Evolutionary conservation across 2,329 filamentous ascomycete genomes (phyloP), one percentile per base, ranked within the genome.

Genomic region (Fusarium devonianum): DNA sequence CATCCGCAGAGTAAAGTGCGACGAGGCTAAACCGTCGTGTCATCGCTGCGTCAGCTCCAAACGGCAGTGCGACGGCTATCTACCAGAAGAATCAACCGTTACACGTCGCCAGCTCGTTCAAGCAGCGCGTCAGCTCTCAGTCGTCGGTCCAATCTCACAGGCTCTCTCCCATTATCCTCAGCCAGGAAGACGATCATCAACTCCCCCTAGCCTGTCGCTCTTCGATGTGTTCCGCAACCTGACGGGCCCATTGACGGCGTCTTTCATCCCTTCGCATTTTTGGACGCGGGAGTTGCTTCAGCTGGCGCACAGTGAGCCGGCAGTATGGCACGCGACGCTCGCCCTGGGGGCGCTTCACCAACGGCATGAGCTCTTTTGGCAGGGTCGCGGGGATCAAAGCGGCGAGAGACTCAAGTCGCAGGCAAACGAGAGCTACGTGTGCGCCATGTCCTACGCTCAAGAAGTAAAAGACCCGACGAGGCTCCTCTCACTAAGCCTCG

Each of bases 1-100:
- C 26, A 70, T 73, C 32, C 70, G 70, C 1, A 69, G 69, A 16
- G 66, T 73, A 3, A 72, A 71, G 34, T 73, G 71, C 46, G 71
- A 73, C 46, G 67, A 70, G 53, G 40, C 51, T 12, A 68, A 64
- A 26, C 71, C 71, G 0, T 36, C 37, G 2, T 73, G 71, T 43
- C 55, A 55, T 5, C 63, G 64, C 22, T 71, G 63, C 12, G 11
- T 53, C 16, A 58, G 18, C 6, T 53, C 63, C 5, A 60, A 60
- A 38, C 68, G 71, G 2, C 60, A 55, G 9, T 73, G 71, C 44
- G 71, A 72, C 41, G 70, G 70, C 11, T 73, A 73, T 46, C 50
- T 67, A 1, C 43, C 59, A 0, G 41, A 56, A 2, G 49, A 56
- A 5, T 56, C 63, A 3, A 60, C 50, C 9, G 44, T 70, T 4